A percentile compares a stretch with the other conserved stretches of the same genome.
phyloP scores from a whole-genome alignment of 768 basidiomycete genomes.

The Clavaria fumosa region DNA sequence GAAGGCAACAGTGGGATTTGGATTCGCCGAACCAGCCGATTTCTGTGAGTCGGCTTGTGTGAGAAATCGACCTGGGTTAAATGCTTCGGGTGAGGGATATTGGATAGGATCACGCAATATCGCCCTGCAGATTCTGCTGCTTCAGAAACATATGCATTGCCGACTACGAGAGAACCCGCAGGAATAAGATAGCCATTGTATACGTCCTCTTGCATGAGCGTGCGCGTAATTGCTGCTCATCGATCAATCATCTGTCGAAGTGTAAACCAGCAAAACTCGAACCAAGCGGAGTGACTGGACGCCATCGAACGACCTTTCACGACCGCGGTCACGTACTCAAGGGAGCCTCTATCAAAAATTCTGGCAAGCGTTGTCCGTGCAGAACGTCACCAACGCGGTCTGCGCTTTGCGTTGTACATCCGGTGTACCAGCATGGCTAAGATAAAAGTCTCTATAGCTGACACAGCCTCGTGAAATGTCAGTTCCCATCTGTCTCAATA shows the following conservation, averaged over 20 bases:
- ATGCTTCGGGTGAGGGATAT: conserved; percentile 17
- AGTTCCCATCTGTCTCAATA: conserved; percentile 3
- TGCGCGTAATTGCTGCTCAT: conserved; percentile 20
- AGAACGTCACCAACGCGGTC: conserved; percentile 25
- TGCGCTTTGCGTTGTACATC: conserved; percentile 23
- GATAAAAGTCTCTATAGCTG: conserved; percentile 19
- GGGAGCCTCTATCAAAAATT: conserved; percentile 20
- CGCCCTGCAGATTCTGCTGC: conserved; percentile 12
- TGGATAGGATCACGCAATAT: conserved; percentile 16
- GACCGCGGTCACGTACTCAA: conserved; percentile 25
- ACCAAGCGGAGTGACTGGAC: conserved; percentile 20
- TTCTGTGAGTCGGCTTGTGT: conserved; percentile 10
- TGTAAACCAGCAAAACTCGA: no score
- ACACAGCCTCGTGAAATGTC: conserved; percentile 12
- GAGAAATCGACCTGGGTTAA: conserved; percentile 21
- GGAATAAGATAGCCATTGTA: conserved; percentile 33
- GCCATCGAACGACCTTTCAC: conserved; percentile 25
- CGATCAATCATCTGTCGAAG: no score
- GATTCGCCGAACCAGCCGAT: no score
- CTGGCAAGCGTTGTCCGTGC: conserved; percentile 20
- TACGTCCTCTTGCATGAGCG: conserved; percentile 24
- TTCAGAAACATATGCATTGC: conserved; percentile 14
- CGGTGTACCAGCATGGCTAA: conserved; percentile 25
- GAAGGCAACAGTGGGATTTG: conserved; percentile 8
- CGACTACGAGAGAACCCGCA: conserved; percentile 23